phyloP scores from a whole-genome alignment of 2,329 filamentous ascomycete genomes.

The Calonectria crousiana region DNA sequence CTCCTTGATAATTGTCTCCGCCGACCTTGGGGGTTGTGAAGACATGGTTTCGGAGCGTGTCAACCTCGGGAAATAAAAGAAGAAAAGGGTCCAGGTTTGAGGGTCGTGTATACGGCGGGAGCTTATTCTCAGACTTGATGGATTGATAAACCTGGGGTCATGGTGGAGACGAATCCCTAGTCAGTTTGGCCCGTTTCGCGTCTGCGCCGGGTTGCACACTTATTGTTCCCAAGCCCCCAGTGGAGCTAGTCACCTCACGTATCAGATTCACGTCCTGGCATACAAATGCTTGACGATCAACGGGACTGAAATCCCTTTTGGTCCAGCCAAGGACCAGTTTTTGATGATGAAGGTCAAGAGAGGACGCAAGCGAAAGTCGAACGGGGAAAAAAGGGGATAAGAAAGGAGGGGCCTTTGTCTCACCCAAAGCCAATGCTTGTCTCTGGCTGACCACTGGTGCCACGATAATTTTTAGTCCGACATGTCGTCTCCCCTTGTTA shows the following conservation, averaged over 20 bases:
- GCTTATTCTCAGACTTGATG: neutral
- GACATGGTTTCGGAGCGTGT: slow-evolving; percentile 26
- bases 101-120: neutral
- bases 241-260: neutral
- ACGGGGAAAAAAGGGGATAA: neutral
- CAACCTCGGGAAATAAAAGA: neutral
- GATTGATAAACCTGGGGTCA: neutral
- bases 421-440: neutral
- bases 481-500: neutral
- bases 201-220: neutral
- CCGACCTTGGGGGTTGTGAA: slow-evolving; percentile 24
- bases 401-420: neutral
- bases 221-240: neutral
- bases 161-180: neutral
- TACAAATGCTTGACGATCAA: neutral
- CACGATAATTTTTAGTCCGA: neutral
- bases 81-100: neutral
- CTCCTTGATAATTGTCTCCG: slow-evolving; percentile 48
- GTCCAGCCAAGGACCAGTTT: neutral
- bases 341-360: neutral
- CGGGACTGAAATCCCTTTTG: neutral
- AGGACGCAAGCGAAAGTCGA: neutral
- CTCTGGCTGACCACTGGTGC: neutral
- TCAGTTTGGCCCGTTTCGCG: neutral
- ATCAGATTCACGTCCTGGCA: neutral